A percentile compares a stretch with the other conserved stretches of the same genome.
Conservation (phyloP, 1,139 yeast species). For the Taphrina betulina region DNA sequence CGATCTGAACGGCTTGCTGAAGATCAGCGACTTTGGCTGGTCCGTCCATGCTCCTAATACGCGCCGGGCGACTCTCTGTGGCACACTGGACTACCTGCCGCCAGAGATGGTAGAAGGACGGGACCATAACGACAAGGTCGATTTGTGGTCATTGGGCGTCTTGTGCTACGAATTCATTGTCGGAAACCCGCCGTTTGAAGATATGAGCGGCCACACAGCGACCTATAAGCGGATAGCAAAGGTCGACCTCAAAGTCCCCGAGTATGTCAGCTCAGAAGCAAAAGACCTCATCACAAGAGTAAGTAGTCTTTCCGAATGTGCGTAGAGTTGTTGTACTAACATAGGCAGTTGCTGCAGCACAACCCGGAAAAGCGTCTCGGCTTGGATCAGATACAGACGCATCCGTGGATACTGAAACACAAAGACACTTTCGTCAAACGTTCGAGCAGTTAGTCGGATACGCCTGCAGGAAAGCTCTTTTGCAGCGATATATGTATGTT, state of each 20-base stretch:
- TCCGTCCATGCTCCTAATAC: constrained; percentile 64
- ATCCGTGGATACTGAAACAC: constrained; percentile 80
- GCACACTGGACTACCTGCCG: constrained; percentile 89
- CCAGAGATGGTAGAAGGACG: constrained; percentile 92
- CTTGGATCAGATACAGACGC: constrained; percentile 61
- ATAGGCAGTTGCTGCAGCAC: constrained; percentile 54
- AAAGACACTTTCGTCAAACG: constrained; percentile 40
- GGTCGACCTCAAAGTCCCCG: constrained; percentile 74
- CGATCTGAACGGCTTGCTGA: constrained; percentile 68
- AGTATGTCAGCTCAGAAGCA: constrained; percentile 68
- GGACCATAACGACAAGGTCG: constrained; percentile 76
- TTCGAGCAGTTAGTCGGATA: constrained; percentile 14
- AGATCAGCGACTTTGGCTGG: constrained; percentile 96
- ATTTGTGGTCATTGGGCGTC: constrained; percentile 91
- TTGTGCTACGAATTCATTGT: constrained; percentile 80
- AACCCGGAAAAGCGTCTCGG: constrained; percentile 67
- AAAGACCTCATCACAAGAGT: constrained; percentile 60
- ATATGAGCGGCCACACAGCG: constrained; percentile 58
- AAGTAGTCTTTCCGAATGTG: constrained; percentile 38
- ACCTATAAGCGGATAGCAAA: constrained; percentile 77
- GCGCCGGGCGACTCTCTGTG: constrained; percentile 80
- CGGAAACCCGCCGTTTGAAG: constrained; percentile 90
- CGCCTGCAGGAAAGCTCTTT: no score
- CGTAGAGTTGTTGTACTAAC: neutral
- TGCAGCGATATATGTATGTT: no score